These are phyloP conservation scores for Leccinum subgranulosum DNA, from an alignment of 768 basidiomycete species.

Conservation along the genomic window DNA sequence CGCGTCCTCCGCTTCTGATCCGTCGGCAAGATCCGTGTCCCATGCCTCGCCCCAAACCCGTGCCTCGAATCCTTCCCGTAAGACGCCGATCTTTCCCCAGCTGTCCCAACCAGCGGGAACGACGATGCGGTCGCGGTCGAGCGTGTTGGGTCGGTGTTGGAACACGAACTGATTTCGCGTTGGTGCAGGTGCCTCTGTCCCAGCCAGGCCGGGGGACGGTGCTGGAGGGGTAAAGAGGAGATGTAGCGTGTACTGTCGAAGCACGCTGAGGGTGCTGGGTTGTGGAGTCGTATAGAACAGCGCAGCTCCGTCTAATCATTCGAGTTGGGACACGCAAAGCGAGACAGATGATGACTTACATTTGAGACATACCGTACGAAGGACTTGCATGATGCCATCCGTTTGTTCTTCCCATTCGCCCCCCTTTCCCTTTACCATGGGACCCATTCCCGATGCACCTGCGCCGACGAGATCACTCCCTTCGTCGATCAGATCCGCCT, in stretches of 20 bases:
- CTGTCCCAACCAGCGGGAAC: conserved; percentile 98
- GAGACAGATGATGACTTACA: conserved; percentile 52
- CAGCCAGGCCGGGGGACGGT: conserved; percentile 40
- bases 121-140: conserved; percentile 90
- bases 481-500: conserved; percentile 91
- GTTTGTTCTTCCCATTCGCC: conserved; percentile 95
- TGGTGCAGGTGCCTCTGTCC: conserved; percentile 42
- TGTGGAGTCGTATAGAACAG: conserved; percentile 88
- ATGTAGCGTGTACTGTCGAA: conserved; percentile 82
- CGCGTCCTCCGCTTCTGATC: conserved; percentile 38
- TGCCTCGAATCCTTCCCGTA: conserved; percentile 90
- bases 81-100: conserved; percentile 91
- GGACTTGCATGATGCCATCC: conserved; percentile 92
- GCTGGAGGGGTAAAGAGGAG: conserved; percentile 62
- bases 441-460: conserved; percentile 80
- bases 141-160: conserved; percentile 79
- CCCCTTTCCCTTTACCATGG: conserved; percentile 89
- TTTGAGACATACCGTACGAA: conserved; percentile 88
- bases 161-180: conserved; percentile 84
- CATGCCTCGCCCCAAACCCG: conserved; percentile 75
- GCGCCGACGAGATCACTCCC: conserved; percentile 61
- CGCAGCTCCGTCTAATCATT: conserved; percentile 77
- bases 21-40: conserved; percentile 65
- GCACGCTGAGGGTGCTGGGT: conserved; percentile 67
- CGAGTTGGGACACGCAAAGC: conserved; percentile 1